These are phyloP conservation scores for Phytophthora cryptogea DNA, from an alignment of 352 stramenopile genomes.

Conservation along the genomic window DNA sequence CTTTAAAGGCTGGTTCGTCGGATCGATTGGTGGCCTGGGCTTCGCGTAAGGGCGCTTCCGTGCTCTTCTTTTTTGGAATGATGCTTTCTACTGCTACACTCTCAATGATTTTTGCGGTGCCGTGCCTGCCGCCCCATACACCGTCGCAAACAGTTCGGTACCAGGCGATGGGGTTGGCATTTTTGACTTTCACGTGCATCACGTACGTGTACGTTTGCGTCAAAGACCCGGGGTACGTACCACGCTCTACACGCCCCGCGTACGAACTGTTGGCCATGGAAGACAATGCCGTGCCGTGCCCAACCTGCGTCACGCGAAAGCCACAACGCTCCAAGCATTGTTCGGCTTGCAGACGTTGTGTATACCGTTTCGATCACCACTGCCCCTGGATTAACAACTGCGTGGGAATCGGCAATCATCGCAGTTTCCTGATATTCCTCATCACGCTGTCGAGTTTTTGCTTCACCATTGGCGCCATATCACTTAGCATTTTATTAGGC, in stretches of 20 bases:
- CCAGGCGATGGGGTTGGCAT: constrained; percentile 35
- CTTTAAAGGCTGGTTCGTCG: constrained; percentile 67
- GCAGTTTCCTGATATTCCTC: constrained; percentile 77
- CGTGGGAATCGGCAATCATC: constrained; percentile 74
- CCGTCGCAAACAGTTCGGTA: constrained; percentile 24
- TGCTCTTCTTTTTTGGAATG: constrained; percentile 77
- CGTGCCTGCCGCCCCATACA: constrained; percentile 37
- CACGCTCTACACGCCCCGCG: constrained; percentile 56
- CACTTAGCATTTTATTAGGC: constrained; percentile 52
- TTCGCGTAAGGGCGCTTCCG: constrained; percentile 62
- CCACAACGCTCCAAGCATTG: constrained; percentile 82
- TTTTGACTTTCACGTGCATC: constrained; percentile 50
- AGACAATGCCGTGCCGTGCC: constrained; percentile 66
- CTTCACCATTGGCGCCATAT: constrained; percentile 46
- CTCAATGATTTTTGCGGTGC: constrained; percentile 61
- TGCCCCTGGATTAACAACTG: constrained; percentile 90
- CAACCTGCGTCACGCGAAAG: constrained; percentile 80
- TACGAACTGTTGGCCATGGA: constrained; percentile 82
- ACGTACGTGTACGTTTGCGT: constrained; percentile 83
- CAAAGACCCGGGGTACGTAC: constrained; percentile 78
- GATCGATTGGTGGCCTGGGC: constrained; percentile 70
- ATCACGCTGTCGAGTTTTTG: constrained; percentile 54
- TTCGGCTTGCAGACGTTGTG: constrained; percentile 74
- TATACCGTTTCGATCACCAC: constrained; percentile 86
- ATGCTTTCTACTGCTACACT: constrained; percentile 50